phyloP scores from a whole-genome alignment of 2,329 filamentous ascomycete genomes.

The Venturiaceae sp. region DNA sequence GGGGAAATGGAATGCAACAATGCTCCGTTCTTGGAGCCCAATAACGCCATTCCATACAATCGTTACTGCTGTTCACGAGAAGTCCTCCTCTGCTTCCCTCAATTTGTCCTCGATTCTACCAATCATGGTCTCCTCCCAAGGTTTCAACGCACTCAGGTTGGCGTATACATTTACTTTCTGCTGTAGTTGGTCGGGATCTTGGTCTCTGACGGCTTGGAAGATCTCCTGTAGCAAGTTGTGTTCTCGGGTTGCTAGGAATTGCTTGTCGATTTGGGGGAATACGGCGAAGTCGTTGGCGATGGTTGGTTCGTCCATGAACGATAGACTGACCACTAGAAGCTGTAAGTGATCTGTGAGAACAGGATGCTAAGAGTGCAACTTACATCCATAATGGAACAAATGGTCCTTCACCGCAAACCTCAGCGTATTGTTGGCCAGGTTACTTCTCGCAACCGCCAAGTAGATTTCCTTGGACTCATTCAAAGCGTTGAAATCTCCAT shows the following conservation, averaged over 20 bases:
- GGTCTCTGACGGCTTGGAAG: conserved; percentile 61
- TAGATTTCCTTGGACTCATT: conserved; percentile 63
- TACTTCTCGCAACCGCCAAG: conserved; percentile 67
- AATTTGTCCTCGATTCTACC: conserved; percentile 4
- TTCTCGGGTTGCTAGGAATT: conserved; percentile 70
- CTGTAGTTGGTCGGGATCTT: conserved; percentile 57
- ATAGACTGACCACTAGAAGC: conserved; percentile 52
- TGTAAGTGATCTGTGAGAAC: background rate
- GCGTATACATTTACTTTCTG: conserved; percentile 1
- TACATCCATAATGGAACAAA: conserved; percentile 74
- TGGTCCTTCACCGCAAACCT: conserved; percentile 93
- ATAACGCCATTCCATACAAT: background rate
- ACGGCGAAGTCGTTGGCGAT: conserved; percentile 13
- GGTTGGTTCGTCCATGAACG: background rate
- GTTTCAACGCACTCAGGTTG: background rate
- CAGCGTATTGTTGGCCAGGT: conserved; percentile 85
- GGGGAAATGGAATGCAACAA: background rate
- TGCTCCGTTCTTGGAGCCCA: background rate
- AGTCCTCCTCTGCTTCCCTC: background rate
- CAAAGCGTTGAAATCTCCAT: background rate
- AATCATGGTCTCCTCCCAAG: conserved; percentile 3
- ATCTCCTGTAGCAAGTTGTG: conserved; percentile 73
- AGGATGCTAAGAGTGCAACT: background rate
- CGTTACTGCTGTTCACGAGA: background rate
- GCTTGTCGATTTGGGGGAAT: conserved; percentile 15